These are phyloP conservation scores for Ulota crispa DNA, from an alignment of 225 moss, liverwort and hornwort species.

Conservation along the genomic window DNA sequence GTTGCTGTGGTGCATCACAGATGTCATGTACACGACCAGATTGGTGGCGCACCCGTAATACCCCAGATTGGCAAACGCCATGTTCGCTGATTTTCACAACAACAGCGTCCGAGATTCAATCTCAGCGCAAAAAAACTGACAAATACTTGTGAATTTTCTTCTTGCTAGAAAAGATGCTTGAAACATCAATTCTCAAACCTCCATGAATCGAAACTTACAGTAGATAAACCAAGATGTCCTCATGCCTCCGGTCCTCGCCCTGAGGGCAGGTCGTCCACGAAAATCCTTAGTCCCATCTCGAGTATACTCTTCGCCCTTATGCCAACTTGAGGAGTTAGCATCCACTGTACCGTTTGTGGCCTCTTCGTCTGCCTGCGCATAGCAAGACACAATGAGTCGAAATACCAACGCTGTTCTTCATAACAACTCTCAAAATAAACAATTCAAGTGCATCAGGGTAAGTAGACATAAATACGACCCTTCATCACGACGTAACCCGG, in stretches of 20 bases:
- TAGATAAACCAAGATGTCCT: constrained; percentile 66
- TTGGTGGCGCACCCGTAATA: constrained; percentile 71
- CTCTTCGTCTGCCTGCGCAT: constrained; percentile 44
- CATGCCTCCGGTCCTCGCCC: constrained; percentile 68
- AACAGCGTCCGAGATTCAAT: background rate
- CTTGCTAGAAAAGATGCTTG: background rate
- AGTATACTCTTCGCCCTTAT: constrained; percentile 39
- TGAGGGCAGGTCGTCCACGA: constrained; percentile 63
- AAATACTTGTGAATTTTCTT: background rate
- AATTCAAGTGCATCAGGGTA: no score
- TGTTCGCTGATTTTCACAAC: constrained; percentile 48
- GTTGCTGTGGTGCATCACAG: constrained; percentile 80
- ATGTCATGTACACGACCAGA: constrained; percentile 77
- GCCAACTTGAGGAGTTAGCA: constrained; percentile 16
- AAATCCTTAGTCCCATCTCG: constrained; percentile 73
- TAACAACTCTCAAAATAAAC: background rate
- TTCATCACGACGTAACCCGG: background rate
- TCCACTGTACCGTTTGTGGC: constrained; percentile 14
- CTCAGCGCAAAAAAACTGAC: background rate
- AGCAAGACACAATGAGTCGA: background rate
- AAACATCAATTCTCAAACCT: constrained; percentile 14
- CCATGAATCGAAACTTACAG: constrained; percentile 40
- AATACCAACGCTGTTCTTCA: background rate
- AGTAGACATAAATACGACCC: no score
- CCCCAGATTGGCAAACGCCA: constrained; percentile 67